Conservation (phyloP, 495 filamentous ascomycete species). For the Aspergillus sclerotiicarbonarius region DNA sequence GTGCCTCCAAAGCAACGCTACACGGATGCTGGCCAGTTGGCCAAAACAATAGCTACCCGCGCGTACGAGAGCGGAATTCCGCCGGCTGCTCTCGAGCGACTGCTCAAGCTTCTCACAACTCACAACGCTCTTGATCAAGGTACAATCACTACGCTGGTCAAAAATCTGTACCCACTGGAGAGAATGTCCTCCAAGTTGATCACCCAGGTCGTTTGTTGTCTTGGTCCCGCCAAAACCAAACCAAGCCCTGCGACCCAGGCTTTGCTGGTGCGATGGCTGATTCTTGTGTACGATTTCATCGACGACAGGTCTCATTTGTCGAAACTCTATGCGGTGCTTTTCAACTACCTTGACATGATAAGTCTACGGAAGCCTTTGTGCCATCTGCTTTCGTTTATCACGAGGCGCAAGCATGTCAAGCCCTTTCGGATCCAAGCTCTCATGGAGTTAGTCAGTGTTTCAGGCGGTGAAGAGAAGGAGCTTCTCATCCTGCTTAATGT, state of each 20-base stretch:
- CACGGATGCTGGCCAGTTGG: constrained; percentile 40
- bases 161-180: constrained; percentile 69
- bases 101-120: constrained; percentile 65
- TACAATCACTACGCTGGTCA: constrained; percentile 62
- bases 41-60: constrained; percentile 41
- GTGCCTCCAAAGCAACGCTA: constrained; percentile 43
- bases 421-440: constrained; percentile 81
- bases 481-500: constrained; percentile 75
- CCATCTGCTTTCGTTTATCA: constrained; percentile 79
- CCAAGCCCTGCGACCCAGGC: constrained; percentile 68
- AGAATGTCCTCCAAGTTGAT: constrained; percentile 60
- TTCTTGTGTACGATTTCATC: constrained; percentile 72
- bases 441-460: constrained; percentile 53
- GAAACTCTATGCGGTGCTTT: constrained; percentile 73
- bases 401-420: constrained; percentile 81
- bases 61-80: constrained; percentile 69
- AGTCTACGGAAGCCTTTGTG: constrained; percentile 57
- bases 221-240: constrained; percentile 78
- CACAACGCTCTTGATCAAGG: constrained; percentile 74
- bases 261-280: constrained; percentile 73
- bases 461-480: constrained; percentile 63
- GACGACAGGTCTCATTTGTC: constrained; percentile 64
- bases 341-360: constrained; percentile 81
- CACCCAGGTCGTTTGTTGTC: constrained; percentile 65
- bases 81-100: constrained; percentile 52